Evolutionary conservation across 2,329 filamentous ascomycete genomes (phyloP).

Genomic region (Epichloe uncinata): DNA sequence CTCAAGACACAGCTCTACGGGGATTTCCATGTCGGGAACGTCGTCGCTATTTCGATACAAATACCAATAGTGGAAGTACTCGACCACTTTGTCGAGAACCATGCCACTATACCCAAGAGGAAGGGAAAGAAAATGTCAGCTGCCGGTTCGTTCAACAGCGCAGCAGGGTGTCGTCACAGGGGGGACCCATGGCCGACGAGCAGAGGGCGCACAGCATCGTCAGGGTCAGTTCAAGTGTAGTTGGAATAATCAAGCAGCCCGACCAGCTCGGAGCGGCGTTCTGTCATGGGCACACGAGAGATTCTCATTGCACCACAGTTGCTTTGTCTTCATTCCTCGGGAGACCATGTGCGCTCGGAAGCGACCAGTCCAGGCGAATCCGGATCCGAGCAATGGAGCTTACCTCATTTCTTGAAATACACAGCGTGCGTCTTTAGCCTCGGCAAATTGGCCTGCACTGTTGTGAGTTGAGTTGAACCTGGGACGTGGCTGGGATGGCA

Average conservation of each 20-base stretch:
- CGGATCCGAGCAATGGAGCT: constrained; percentile 13
- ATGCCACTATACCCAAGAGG: constrained; percentile 41
- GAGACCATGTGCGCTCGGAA: not conserved
- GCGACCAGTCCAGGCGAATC: not conserved
- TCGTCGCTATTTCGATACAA: constrained; percentile 56
- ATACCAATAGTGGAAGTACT: constrained; percentile 76
- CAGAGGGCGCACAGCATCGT: not conserved
- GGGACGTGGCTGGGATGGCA: not conserved
- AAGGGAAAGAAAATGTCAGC: constrained; percentile 5
- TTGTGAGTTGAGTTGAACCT: constrained; percentile 8
- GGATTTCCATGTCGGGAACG: constrained; percentile 70
- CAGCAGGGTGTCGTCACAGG: not conserved
- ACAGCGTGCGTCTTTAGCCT: constrained; percentile 51
- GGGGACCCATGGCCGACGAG: constrained; percentile 2
- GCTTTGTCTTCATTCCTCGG: constrained; percentile 21
- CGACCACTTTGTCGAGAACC: constrained; percentile 66
- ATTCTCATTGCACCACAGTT: constrained; percentile 26
- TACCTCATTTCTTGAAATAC: constrained; percentile 64
- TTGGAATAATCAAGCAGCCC: constrained; percentile 35
- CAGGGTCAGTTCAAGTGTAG: constrained; percentile 53
- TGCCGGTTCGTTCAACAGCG: constrained; percentile 1
- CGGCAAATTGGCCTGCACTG: constrained; percentile 45
- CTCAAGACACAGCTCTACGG: constrained; percentile 65
- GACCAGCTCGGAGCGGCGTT: constrained; percentile 20
- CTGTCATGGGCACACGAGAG: constrained; percentile 26